These are phyloP conservation scores for Alternaria brassicae DNA, from an alignment of 2,329 filamentous ascomycete species.

Conservation along the genomic window DNA sequence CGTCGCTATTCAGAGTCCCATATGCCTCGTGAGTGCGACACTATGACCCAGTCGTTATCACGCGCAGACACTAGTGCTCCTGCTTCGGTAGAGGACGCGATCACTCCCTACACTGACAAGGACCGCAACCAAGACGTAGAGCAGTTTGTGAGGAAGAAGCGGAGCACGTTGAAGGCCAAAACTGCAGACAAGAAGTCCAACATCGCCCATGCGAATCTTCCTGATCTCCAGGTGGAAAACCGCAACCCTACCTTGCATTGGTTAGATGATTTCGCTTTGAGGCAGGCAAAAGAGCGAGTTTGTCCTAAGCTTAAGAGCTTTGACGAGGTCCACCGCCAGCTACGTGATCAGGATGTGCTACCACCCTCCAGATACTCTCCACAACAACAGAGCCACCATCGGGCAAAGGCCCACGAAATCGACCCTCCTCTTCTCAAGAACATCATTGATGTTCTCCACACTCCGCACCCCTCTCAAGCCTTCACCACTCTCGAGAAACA, in stretches of 20 bases:
- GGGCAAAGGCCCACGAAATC: not conserved
- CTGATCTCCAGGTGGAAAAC: not conserved
- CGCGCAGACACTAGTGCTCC: not conserved
- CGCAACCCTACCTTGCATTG: not conserved
- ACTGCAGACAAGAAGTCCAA: not conserved
- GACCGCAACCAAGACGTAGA: not conserved
- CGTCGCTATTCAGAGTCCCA: not conserved
- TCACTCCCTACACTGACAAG: not conserved
- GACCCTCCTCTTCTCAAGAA: not conserved
- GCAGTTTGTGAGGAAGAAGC: not conserved
- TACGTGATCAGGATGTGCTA: not conserved
- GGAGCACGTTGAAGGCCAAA: slow-evolving; percentile 1
- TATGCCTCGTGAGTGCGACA: not conserved
- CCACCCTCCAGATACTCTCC: not conserved
- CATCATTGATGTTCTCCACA: not conserved
- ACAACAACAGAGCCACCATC: not conserved
- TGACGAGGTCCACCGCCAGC: not conserved
- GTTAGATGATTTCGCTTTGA: not conserved
- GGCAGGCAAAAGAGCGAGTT: not conserved
- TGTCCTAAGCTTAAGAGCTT: slow-evolving; percentile 6
- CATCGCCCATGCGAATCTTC: not conserved
- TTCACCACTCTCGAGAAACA: not conserved
- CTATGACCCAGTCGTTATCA: not conserved
- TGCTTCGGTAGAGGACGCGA: not conserved
- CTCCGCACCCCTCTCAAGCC: not conserved